A percentile compares a stretch with the other conserved stretches of the same genome.
Evolutionary conservation across 2,329 filamentous ascomycete species (phyloP).

Genomic region (Ciborinia camelliae): DNA sequence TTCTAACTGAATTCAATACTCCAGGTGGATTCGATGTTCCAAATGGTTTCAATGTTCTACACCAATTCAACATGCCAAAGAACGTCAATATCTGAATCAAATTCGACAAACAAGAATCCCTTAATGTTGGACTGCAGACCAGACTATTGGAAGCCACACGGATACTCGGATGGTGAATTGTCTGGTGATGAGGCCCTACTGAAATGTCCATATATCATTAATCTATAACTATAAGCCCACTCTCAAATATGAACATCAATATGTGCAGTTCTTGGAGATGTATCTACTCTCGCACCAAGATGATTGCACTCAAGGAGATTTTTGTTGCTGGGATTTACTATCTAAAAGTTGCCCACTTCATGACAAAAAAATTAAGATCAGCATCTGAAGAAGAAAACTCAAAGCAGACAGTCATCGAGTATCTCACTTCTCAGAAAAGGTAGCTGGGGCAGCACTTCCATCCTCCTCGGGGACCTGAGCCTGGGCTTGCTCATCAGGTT

Average conservation of each 20-base stretch:
- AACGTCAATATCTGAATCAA: background rate
- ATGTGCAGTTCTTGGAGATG: background rate
- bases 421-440: constrained; percentile 17
- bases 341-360: constrained; percentile 13
- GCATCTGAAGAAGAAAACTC: background rate
- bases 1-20: background rate
- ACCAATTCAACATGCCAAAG: background rate
- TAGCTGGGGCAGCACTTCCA: background rate
- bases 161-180: background rate
- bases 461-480: background rate
- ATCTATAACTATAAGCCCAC: background rate
- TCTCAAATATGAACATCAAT: background rate
- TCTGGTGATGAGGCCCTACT: background rate
- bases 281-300: background rate
- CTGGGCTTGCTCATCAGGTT: background rate
- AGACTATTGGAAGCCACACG: background rate
- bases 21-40: no score
- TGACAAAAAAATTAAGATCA: constrained; percentile 9
- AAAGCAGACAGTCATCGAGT: constrained; percentile 7
- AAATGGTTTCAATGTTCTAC: background rate
- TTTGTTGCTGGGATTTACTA: background rate
- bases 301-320: background rate
- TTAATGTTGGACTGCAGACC: background rate
- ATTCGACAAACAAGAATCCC: background rate
- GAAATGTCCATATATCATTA: background rate